Evolutionary conservation across 805 yeast genomes (phyloP), one percentile per base, ranked within the genome.

Genomic region (Pichia insulana): DNA sequence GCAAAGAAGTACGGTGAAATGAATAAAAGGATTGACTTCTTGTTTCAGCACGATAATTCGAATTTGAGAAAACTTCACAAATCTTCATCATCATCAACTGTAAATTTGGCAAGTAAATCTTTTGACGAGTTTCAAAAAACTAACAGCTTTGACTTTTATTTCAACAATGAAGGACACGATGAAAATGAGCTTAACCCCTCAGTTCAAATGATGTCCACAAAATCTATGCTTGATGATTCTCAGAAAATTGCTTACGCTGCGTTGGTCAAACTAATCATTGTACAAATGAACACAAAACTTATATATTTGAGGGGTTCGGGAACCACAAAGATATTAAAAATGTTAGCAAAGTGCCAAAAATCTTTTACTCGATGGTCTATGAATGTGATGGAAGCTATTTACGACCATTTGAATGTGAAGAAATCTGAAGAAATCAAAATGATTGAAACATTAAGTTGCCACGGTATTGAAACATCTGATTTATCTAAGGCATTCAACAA

Each of bases 231-330:
- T 13, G 70, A 78, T 7, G 97, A 87, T 15, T 69, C 82, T 13
- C 96, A 92, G 59, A 81, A 85, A 54, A 81, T 89, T 47, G 97
- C 97, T 2, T 92, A 92, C 56, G 83, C 84, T 7, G 97, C 96
- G 0, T 69, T 90, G 9, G 78, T 83, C 8, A 82, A 84, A 51
- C 71, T 92, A 30, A 70, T 83, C 6, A 73, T 80, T 40, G 84
- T 83, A 19, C 84, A 83, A 17, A 77, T 88, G 82, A 95, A 95
- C 16, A 74, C 85, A 0, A 78, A 77, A n/a, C 62, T 89, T 44
- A 89, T 92, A 1, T 64, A 67, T 39, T 58, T 78, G 17, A 71
- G 76, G 43, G 74, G 74, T 9, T 67, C 78, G 0, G 72, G 76
- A 3, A 64, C 73, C 3, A 64, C 71, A 9, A 74, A 68, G 48